phyloP scores from a whole-genome alignment of 805 yeast genomes.

The Schizosaccharomyces pombe region DNA sequence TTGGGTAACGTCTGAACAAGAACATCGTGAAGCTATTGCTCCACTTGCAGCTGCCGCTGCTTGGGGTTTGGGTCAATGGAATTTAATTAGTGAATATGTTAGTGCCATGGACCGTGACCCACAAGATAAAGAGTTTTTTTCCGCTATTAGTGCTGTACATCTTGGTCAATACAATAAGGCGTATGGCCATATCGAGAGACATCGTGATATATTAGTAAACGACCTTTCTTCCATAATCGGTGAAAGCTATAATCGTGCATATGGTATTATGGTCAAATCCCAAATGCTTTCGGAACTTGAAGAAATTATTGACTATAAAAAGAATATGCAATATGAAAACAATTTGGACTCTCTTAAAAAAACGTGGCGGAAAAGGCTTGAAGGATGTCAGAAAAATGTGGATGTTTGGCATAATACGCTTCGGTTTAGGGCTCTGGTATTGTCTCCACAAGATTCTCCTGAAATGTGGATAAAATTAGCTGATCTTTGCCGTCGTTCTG shows the following conservation, averaged over 20 bases:
- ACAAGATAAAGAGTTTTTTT: constrained; percentile 84
- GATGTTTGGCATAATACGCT: constrained; percentile 95
- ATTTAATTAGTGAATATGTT: constrained; percentile 74
- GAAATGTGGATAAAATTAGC: constrained; percentile 97
- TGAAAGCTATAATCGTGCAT: constrained; percentile 89
- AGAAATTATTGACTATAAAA: constrained; percentile 75
- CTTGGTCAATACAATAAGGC: constrained; percentile 70
- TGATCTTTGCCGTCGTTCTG: constrained; percentile 84
- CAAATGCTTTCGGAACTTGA: constrained; percentile 94
- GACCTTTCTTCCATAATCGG: constrained; percentile 85
- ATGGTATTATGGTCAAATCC: constrained; percentile 84
- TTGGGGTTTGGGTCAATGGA: constrained; percentile 98
- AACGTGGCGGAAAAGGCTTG: constrained; percentile 79
- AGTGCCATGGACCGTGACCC: constrained; percentile 74
- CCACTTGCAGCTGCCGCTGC: constrained; percentile 97
- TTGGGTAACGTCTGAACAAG: constrained; percentile 55
- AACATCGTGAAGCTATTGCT: constrained; percentile 61
- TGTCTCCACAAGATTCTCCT: constrained; percentile 87
- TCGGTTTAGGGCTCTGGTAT: constrained; percentile 76
- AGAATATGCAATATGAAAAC: constrained; percentile 59
- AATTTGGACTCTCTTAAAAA: constrained; percentile 54
- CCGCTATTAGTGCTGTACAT: constrained; percentile 69
- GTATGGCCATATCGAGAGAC: constrained; percentile 47
- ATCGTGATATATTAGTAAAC: constrained; percentile 72
- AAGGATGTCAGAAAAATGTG: constrained; percentile 89